phyloP scores from a whole-genome alignment of 2,329 filamentous ascomycete genomes.

The Geosmithia putterillii region DNA sequence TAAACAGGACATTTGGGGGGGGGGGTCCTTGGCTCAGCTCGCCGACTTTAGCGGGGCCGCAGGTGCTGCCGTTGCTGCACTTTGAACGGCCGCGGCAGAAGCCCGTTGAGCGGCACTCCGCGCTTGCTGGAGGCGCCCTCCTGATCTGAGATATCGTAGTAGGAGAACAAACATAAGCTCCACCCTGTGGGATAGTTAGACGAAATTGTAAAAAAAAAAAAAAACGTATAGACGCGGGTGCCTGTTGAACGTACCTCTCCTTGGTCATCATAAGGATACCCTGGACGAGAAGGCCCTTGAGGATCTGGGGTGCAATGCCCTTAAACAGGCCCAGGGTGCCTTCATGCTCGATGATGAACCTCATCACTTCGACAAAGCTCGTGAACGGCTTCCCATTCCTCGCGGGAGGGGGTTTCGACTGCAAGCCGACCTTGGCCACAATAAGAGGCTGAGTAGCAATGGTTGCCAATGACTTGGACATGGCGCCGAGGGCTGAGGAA shows the following conservation, averaged over 20 bases:
- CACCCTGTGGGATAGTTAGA: conserved; percentile 41
- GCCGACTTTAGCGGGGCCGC: conserved; percentile 13
- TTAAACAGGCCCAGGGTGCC: conserved; percentile 82
- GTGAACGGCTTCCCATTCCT: conserved; percentile 87
- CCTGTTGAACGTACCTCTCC: conserved; percentile 53
- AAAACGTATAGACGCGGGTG: neutral
- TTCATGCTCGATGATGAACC: conserved; percentile 83
- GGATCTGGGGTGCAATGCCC: conserved; percentile 85
- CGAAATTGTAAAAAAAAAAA: neutral
- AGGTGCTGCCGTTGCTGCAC: conserved; percentile 23
- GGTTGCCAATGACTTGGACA: conserved; percentile 87
- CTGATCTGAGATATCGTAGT: conserved; percentile 64
- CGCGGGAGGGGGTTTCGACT: conserved; percentile 78
- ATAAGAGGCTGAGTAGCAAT: conserved; percentile 90
- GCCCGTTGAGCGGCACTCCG: conserved; percentile 53
- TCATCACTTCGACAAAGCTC: conserved; percentile 88
- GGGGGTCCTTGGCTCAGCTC: neutral
- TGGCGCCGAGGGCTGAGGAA: conserved; percentile 65
- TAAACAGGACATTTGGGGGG: neutral
- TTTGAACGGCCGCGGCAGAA: conserved; percentile 38
- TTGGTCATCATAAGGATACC: conserved; percentile 99
- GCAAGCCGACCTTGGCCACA: conserved; percentile 92
- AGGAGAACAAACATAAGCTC: conserved; percentile 81
- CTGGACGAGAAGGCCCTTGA: conserved; percentile 88
- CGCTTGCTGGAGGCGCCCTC: conserved; percentile 59